These are phyloP conservation scores for Tolypocladium guangdongense DNA, from an alignment of 2,329 filamentous ascomycete species.

Conservation along the genomic window DNA sequence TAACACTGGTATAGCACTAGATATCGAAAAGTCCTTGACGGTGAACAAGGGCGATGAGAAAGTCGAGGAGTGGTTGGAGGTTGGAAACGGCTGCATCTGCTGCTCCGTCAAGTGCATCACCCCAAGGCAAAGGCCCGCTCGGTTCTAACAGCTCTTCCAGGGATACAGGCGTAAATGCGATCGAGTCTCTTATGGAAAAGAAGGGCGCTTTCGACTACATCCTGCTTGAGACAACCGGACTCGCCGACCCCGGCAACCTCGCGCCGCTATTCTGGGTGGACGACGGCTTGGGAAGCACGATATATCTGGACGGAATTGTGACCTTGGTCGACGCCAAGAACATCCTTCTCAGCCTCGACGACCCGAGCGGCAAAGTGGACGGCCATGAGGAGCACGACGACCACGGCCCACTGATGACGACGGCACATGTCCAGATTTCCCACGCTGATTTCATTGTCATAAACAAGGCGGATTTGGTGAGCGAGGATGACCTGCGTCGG, in stretches of 20 bases:
- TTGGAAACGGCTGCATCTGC: constrained; percentile 95
- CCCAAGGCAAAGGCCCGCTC: no score
- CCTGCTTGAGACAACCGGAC: constrained; percentile 85
- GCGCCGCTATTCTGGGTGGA: constrained; percentile 97
- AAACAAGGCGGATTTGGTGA: constrained; percentile 86
- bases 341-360: constrained; percentile 70
- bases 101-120: constrained; percentile 76
- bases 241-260: constrained; percentile 91
- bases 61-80: constrained; percentile 88
- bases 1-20: constrained; percentile 49
- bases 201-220: constrained; percentile 96
- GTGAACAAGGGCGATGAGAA: constrained; percentile 74
- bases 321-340: constrained; percentile 95
- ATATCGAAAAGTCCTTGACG: constrained; percentile 93
- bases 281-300: constrained; percentile 85
- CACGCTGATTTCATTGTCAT: constrained; percentile 92
- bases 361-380: constrained; percentile 45
- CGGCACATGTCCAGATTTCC: constrained; percentile 90
- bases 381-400: constrained; percentile 40
- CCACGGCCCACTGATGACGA: constrained; percentile 66
- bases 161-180: constrained; percentile 86
- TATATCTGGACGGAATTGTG: constrained; percentile 94
- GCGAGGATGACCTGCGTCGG: constrained; percentile 51
- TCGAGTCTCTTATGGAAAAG: constrained; percentile 91
- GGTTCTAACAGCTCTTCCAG: constrained; percentile 27